Conservation (phyloP, 2,329 filamentous ascomycete genomes). For the Grosmannia huntii region DNA sequence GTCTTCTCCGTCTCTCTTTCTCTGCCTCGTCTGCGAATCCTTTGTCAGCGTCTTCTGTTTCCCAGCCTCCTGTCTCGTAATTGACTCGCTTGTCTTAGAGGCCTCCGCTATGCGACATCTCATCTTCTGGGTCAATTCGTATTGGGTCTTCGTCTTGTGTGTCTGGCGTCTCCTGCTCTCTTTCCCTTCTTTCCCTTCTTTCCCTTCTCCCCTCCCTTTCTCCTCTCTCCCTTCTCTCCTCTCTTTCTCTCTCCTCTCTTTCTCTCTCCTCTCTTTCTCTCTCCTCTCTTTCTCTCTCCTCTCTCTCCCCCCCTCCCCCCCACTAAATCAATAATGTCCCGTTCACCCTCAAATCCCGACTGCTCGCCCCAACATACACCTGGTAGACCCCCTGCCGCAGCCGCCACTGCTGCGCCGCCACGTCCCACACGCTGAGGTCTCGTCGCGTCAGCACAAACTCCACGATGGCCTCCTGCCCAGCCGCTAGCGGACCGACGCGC, state of each 20-base stretch:
- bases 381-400: slow-evolving; percentile 31
- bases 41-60: background rate
- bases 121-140: no score
- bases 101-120: no score
- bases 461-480: slow-evolving; percentile 30
- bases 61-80: background rate
- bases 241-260: background rate
- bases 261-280: background rate
- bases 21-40: background rate
- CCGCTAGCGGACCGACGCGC: slow-evolving; percentile 35
- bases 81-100: no score
- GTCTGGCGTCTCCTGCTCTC: no score
- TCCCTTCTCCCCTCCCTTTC: no score
- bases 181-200: no score
- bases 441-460: slow-evolving; percentile 42
- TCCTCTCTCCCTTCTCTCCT: no score
- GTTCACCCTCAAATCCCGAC: slow-evolving; percentile 28
- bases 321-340: slow-evolving; percentile 22
- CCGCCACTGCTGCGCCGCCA: slow-evolving; percentile 43
- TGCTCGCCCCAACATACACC: slow-evolving; percentile 34
- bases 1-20: background rate
- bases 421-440: slow-evolving; percentile 55
- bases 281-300: background rate
- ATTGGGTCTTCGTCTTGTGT: no score
- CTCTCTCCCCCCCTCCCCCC: background rate